A percentile compares a stretch with the other conserved stretches of the same genome.
Evolutionary conservation across 1,284 basidiomycete genomes (phyloP).

Genomic region (Ceratobasidium sp.): DNA sequence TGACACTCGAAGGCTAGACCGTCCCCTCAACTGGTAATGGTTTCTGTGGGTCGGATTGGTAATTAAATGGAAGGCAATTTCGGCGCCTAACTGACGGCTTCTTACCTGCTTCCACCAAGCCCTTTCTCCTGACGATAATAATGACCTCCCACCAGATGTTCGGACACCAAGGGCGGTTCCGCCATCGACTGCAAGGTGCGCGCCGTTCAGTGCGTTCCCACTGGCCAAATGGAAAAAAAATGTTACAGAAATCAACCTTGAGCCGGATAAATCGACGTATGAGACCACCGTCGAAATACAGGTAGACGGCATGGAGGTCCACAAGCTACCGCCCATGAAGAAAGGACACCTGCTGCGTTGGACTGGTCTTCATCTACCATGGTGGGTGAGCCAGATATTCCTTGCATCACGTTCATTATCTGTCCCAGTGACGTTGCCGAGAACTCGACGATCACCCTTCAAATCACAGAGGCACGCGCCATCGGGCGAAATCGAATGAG

Average conservation of each 20-base stretch:
- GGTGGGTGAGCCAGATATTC: background rate
- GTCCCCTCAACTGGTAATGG: too few relatives aligned
- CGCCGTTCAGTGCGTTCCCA: background rate
- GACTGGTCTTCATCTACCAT: background rate
- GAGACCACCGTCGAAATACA: background rate
- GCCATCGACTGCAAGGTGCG: background rate
- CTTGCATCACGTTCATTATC: background rate
- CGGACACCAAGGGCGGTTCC: background rate
- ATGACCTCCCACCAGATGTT: too few relatives aligned
- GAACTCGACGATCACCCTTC: background rate
- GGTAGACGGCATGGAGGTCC: background rate
- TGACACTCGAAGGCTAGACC: too few relatives aligned
- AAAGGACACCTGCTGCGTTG: background rate
- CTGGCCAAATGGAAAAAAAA: background rate
- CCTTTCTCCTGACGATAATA: too few relatives aligned
- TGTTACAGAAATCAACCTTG: conserved; percentile 6
- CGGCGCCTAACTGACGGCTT: too few relatives aligned
- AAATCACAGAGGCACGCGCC: background rate
- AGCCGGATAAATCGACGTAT: conserved; percentile 9
- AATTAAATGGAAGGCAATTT: too few relatives aligned
- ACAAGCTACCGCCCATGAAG: conserved; percentile 14
- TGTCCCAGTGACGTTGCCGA: background rate
- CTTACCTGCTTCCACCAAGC: too few relatives aligned
- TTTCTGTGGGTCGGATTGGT: too few relatives aligned
- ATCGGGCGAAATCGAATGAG: background rate